These are phyloP conservation scores for Amborella trichopoda DNA, from an alignment of 164 flowering plant genomes.

Conservation along the genomic window DNA sequence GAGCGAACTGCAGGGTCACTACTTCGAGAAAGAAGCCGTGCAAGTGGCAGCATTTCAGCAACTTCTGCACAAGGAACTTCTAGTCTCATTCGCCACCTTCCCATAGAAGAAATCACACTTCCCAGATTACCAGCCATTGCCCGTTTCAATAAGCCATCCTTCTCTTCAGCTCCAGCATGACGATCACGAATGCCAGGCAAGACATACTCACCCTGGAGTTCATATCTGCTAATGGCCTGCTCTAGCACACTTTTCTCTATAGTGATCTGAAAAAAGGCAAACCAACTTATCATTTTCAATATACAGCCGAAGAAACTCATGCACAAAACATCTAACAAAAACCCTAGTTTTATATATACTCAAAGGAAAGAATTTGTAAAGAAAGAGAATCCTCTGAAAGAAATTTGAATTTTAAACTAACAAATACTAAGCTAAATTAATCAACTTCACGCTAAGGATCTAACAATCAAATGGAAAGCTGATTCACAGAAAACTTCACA, in stretches of 20 bases:
- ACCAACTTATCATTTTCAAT: no score
- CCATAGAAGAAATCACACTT: slow-evolving; percentile 95
- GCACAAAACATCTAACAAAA: no score
- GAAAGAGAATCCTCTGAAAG: no score
- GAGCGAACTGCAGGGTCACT: slow-evolving; percentile 93
- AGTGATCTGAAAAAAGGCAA: slow-evolving; percentile 49
- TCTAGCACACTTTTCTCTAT: slow-evolving; percentile 81
- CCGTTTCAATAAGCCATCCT: slow-evolving; percentile 49
- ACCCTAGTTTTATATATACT: no score
- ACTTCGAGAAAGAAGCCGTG: slow-evolving; percentile 91
- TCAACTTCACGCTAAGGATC: no score
- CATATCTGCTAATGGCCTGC: slow-evolving; percentile 82
- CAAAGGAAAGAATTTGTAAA: no score
- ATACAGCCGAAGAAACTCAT: no score
- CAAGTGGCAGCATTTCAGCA: slow-evolving; percentile 99
- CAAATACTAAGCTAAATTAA: no score
- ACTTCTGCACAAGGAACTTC: slow-evolving; percentile 94
- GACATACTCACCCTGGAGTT: slow-evolving; percentile 98
- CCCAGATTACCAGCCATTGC: slow-evolving; percentile 86
- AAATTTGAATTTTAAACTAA: no score
- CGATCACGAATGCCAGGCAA: slow-evolving; percentile 91
- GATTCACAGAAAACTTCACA: no score
- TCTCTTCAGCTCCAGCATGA: slow-evolving; percentile 36
- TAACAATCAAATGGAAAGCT: no score
- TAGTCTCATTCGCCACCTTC: slow-evolving; percentile 98